Conservation (phyloP, 2,329 filamentous ascomycete species). For the Fusarium miscanthi region DNA sequence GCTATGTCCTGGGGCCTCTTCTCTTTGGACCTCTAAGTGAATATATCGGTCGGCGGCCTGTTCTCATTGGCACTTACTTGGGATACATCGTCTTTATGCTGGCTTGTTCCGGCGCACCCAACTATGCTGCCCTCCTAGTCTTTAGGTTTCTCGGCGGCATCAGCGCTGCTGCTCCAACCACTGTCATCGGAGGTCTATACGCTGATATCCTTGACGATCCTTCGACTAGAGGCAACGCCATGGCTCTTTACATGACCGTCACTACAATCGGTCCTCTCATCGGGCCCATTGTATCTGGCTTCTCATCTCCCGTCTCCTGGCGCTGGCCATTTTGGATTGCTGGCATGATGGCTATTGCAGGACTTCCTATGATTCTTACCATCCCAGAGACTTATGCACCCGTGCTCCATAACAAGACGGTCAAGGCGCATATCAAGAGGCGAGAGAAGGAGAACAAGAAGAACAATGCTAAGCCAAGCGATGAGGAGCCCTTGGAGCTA, state of each 20-base stretch:
- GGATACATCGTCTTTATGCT: constrained; percentile 51
- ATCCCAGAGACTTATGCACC: constrained; percentile 62
- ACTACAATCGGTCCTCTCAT: constrained; percentile 54
- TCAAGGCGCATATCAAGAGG: constrained; percentile 59
- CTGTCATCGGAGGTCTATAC: constrained; percentile 50
- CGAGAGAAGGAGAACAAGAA: constrained; percentile 57
- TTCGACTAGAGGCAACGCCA: constrained; percentile 47
- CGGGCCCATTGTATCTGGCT: constrained; percentile 64
- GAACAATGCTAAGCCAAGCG: constrained; percentile 38
- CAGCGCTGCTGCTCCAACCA: constrained; percentile 50
- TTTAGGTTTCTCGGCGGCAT: constrained; percentile 53
- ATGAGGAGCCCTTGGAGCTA: constrained; percentile 55
- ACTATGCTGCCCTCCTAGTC: constrained; percentile 56
- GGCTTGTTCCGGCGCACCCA: constrained; percentile 54
- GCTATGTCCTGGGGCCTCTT: constrained; percentile 51
- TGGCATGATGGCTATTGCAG: constrained; percentile 44
- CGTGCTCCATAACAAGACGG: constrained; percentile 62
- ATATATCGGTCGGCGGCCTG: constrained; percentile 49
- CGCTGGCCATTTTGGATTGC: constrained; percentile 57
- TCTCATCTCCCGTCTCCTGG: constrained; percentile 58
- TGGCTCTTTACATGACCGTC: constrained; percentile 51
- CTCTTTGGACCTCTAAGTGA: constrained; percentile 52
- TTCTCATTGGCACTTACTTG: constrained; percentile 49
- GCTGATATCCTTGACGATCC: constrained; percentile 50
- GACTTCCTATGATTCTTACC: constrained; percentile 50